phyloP scores from a whole-genome alignment of 441 rosid species.

The Syzygium syzygioides region DNA sequence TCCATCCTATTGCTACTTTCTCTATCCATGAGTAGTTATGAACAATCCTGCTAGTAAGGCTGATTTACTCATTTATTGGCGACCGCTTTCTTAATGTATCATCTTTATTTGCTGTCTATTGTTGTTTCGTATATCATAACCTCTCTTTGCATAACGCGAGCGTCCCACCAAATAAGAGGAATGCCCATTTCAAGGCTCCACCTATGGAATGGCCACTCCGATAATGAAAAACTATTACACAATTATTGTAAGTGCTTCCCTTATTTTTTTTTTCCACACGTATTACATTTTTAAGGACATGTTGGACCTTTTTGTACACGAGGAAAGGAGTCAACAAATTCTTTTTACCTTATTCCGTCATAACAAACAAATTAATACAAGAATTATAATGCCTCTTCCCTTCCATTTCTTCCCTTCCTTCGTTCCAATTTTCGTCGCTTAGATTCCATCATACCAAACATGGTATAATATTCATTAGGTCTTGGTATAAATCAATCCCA shows the following conservation, averaged over 20 bases:
- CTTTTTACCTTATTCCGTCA: neutral
- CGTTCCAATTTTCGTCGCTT: neutral
- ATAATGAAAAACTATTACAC: too few relatives aligned
- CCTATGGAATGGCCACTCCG: too few relatives aligned
- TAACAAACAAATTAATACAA: neutral
- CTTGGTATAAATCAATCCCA: neutral
- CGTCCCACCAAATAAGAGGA: too few relatives aligned
- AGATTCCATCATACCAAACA: neutral
- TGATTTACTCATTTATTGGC: neutral
- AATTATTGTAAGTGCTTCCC: neutral
- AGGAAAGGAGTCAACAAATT: too few relatives aligned
- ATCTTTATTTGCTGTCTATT: neutral
- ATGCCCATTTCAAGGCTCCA: too few relatives aligned
- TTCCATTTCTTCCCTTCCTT: neutral
- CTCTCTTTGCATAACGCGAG: too few relatives aligned
- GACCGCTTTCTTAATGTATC: neutral
- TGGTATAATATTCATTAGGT: too few relatives aligned
- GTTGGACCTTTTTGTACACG: neutral
- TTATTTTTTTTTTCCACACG: neutral
- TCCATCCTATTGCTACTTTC: neutral
- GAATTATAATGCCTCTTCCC: neutral
- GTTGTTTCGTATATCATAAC: neutral
- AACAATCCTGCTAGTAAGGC: neutral
- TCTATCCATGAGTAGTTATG: neutral
- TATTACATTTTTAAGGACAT: neutral